These are phyloP conservation scores for Phyllosticta citrichinensis DNA, from an alignment of 2,329 filamentous ascomycete genomes.

Conservation along the genomic window DNA sequence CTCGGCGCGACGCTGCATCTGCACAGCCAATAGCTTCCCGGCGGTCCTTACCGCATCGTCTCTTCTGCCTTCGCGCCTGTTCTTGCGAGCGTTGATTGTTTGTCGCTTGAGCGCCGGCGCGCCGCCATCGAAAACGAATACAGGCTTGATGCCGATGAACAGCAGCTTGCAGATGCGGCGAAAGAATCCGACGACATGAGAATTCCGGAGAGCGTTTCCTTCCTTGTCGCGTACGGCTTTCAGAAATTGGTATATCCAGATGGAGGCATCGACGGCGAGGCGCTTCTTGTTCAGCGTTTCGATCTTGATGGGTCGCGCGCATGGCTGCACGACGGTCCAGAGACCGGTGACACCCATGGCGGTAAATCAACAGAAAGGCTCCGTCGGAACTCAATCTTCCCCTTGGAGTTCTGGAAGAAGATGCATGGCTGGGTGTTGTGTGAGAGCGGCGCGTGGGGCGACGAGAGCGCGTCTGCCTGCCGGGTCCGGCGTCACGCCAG, in stretches of 20 bases:
- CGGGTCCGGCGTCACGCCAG: neutral
- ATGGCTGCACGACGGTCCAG: slow-evolving; percentile 93
- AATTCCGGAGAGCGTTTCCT: slow-evolving; percentile 90
- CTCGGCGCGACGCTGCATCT: slow-evolving; percentile 85
- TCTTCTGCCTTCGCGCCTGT: slow-evolving; percentile 71
- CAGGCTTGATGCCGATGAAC: slow-evolving; percentile 90
- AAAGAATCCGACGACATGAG: slow-evolving; percentile 95
- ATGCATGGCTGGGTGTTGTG: neutral
- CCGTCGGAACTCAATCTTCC: neutral
- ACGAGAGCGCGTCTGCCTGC: neutral
- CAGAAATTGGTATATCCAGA: slow-evolving; percentile 99
- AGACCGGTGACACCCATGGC: slow-evolving; percentile 94
- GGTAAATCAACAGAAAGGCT: neutral
- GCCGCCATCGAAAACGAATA: slow-evolving; percentile 97
- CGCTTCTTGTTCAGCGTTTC: slow-evolving; percentile 94
- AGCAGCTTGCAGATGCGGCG: slow-evolving; percentile 94
- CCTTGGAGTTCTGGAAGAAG: neutral
- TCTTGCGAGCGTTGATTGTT: slow-evolving; percentile 72
- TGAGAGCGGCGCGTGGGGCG: neutral
- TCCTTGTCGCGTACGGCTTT: slow-evolving; percentile 98
- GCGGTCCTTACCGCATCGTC: slow-evolving; percentile 92
- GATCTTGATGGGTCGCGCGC: slow-evolving; percentile 89
- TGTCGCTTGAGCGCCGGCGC: slow-evolving; percentile 84
- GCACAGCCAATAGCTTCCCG: slow-evolving; percentile 80
- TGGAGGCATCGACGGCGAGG: slow-evolving; percentile 92